These are phyloP conservation scores for Planoprotostelium fungivorum DNA, from an alignment of 78 protist genomes.

Conservation along the genomic window DNA sequence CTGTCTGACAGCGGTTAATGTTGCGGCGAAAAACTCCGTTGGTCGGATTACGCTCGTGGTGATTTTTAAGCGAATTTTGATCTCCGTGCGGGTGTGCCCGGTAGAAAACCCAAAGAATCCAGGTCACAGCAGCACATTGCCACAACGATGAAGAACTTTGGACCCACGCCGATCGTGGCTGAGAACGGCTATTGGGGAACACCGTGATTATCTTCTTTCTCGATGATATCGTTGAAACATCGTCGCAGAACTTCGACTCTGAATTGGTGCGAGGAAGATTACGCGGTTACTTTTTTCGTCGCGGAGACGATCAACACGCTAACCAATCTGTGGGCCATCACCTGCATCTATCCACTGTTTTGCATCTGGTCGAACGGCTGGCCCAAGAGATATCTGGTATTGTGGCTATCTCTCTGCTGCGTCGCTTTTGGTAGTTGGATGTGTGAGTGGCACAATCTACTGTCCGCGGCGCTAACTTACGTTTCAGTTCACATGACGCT, in stretches of 20 bases:
- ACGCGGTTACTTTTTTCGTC: not conserved
- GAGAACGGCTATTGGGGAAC: not conserved
- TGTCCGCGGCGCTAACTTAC: not conserved
- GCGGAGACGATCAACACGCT: not conserved
- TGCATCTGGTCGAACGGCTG: not conserved
- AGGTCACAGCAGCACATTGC: no score
- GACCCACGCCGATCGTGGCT: not conserved
- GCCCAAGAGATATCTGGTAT: not conserved
- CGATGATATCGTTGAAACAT: not conserved
- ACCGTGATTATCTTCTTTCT: not conserved
- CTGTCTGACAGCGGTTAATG: no score
- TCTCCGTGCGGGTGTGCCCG: no score
- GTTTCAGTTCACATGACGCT: not conserved
- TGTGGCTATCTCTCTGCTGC: not conserved
- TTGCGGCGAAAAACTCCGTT: no score
- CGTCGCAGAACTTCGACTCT: not conserved
- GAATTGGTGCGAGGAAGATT: not conserved
- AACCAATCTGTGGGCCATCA: not conserved
- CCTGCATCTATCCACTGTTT: not conserved
- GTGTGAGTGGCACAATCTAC: not conserved
- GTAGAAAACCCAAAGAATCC: no score
- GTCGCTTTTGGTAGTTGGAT: not conserved
- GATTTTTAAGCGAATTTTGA: no score
- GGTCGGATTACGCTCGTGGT: no score
- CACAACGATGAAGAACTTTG: no score